Evolutionary conservation across 176 grass and related monocot genomes (phyloP).

Genomic region (Aegilops bicornis): DNA sequence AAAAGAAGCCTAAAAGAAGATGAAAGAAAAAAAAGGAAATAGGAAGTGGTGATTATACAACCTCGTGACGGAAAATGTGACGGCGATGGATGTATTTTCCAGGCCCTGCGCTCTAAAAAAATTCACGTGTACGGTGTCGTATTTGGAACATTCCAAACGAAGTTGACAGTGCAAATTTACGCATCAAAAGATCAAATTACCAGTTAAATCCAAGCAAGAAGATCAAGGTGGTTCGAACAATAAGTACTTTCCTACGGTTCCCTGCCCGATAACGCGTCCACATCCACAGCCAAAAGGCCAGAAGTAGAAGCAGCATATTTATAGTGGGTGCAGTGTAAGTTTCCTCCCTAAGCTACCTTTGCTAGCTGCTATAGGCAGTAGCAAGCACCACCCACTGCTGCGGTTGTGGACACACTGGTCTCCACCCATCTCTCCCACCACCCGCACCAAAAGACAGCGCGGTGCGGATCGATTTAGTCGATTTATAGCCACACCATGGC

Average conservation of each 20-base stretch:
- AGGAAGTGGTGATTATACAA: too few species aligned
- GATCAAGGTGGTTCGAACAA: slow-evolving; percentile 1
- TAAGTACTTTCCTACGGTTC: slow-evolving; percentile 13
- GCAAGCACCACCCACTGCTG: not conserved
- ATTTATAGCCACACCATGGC: slow-evolving; percentile 65
- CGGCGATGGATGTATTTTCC: not conserved
- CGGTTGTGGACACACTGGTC: slow-evolving; percentile 38
- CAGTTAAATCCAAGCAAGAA: slow-evolving; percentile 18
- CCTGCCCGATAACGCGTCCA: slow-evolving; percentile 22
- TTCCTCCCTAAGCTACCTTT: slow-evolving; percentile 7
- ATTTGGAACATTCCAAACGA: not conserved
- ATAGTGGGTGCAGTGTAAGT: slow-evolving; percentile 28
- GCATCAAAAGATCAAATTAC: not conserved
- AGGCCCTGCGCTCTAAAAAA: too few species aligned
- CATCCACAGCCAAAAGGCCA: slow-evolving; percentile 18
- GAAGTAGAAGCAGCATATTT: slow-evolving; percentile 22
- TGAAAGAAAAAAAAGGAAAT: too few species aligned
- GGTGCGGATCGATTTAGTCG: slow-evolving; percentile 31
- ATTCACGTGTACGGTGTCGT: not conserved
- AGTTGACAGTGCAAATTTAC: not conserved
- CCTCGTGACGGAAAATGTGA: too few species aligned
- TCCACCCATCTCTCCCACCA: slow-evolving; percentile 46
- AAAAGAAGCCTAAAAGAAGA: too few species aligned
- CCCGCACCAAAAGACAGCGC: slow-evolving; percentile 28
- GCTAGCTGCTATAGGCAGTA: not conserved